A percentile compares a stretch with the other conserved stretches of the same genome.
phyloP scores from a whole-genome alignment of 805 yeast species.

The Candida pini region DNA sequence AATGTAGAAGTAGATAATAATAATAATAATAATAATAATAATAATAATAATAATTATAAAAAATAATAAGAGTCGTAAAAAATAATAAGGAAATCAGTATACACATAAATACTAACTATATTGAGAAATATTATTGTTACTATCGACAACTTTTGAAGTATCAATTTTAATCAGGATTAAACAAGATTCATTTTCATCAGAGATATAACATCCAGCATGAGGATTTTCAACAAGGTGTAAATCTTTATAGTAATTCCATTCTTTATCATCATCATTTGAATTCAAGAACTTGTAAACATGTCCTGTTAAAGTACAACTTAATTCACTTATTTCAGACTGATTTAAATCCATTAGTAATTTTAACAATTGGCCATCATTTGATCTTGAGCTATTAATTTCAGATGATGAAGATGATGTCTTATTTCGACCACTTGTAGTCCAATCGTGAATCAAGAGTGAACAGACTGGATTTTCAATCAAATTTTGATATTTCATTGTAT shows the following conservation, averaged over 20 bases:
- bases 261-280: constrained; percentile 36
- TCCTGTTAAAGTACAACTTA: constrained; percentile 80
- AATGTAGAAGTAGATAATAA: background rate
- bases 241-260: constrained; percentile 55
- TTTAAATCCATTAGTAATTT: constrained; percentile 70
- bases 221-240: constrained; percentile 59
- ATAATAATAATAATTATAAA: background rate
- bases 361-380: constrained; percentile 29
- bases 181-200: constrained; percentile 57
- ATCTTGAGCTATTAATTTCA: background rate
- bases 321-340: constrained; percentile 70
- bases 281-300: constrained; percentile 47
- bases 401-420: constrained; percentile 12
- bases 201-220: constrained; percentile 64
- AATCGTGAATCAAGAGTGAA: constrained; percentile 82
- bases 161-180: constrained; percentile 60
- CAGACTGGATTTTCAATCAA: constrained; percentile 68
- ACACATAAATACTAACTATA: constrained; percentile 15
- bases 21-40: background rate
- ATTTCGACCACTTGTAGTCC: constrained; percentile 49
- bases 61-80: background rate
- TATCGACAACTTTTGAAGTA: constrained; percentile 75
- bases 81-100: background rate
- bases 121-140: constrained; percentile 50
- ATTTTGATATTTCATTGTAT: constrained; percentile 72